Evolutionary conservation across 306 rosid genomes (phyloP).

Genomic region (Mucuna pruriens): DNA sequence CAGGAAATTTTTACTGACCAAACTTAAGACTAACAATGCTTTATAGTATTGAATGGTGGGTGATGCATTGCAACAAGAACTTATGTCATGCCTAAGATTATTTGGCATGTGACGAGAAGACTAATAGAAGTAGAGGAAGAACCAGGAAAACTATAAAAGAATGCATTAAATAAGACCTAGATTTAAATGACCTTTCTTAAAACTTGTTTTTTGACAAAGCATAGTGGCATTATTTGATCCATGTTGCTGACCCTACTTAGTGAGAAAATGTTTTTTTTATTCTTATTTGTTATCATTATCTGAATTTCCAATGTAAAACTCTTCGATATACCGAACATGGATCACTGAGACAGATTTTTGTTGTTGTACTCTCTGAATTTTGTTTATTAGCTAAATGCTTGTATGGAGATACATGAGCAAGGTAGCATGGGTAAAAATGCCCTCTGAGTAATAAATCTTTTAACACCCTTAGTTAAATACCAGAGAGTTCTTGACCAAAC

Average conservation of each 20-base stretch:
- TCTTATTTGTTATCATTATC: not conserved
- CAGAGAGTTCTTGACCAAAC: not conserved
- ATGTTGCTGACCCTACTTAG: not conserved
- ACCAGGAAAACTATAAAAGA: not conserved
- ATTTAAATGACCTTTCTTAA: not conserved
- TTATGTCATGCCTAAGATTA: not conserved
- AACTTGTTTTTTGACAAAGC: constrained; percentile 1
- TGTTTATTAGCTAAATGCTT: not conserved
- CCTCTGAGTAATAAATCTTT: not conserved
- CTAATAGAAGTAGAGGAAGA: not conserved
- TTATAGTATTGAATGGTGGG: constrained; percentile 15
- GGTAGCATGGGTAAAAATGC: not conserved
- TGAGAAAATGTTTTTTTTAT: not conserved
- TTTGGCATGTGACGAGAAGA: constrained; percentile 17
- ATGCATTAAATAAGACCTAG: not conserved
- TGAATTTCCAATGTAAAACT: not conserved
- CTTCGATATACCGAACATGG: not conserved
- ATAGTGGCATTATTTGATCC: not conserved
- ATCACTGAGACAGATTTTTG: not conserved
- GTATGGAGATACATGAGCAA: not conserved
- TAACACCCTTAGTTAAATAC: not conserved
- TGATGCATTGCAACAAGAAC: constrained; percentile 1
- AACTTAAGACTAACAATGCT: not conserved
- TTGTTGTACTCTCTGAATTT: not conserved
- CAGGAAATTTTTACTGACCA: not conserved